Conservation (phyloP, 257 asterid species). For the Capsicum pubescens region DNA sequence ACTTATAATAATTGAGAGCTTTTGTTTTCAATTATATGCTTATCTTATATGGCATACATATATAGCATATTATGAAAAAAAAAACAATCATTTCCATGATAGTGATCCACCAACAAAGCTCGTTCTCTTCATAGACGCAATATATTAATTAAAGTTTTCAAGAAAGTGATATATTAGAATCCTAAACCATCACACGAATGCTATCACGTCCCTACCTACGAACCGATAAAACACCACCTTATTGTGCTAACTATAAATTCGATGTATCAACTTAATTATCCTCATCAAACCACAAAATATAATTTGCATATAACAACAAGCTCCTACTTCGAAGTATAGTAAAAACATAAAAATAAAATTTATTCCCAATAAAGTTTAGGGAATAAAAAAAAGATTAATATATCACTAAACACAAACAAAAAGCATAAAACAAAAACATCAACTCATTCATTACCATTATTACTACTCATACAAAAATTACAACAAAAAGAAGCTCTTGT, state of each 20-base stretch:
- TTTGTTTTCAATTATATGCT: neutral
- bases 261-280: neutral
- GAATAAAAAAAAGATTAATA: neutral
- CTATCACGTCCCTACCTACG: neutral
- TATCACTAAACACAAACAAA: neutral
- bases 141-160: neutral
- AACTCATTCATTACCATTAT: neutral
- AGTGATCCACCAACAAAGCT: neutral
- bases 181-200: neutral
- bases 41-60: neutral
- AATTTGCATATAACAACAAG: neutral
- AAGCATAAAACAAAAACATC: neutral
- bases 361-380: neutral
- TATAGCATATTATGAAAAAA: neutral
- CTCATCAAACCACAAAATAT: neutral
- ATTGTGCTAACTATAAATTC: neutral
- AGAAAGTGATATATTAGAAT: no score
- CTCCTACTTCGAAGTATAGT: neutral
- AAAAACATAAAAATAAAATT: neutral
- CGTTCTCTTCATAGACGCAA: neutral
- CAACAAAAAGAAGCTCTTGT: neutral
- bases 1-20: neutral
- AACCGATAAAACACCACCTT: neutral
- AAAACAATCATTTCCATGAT: neutral
- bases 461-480: neutral